Evolutionary conservation across 345 rosid species (phyloP).

Genomic region (thale cress (Arabidopsis thaliana)): DNA sequence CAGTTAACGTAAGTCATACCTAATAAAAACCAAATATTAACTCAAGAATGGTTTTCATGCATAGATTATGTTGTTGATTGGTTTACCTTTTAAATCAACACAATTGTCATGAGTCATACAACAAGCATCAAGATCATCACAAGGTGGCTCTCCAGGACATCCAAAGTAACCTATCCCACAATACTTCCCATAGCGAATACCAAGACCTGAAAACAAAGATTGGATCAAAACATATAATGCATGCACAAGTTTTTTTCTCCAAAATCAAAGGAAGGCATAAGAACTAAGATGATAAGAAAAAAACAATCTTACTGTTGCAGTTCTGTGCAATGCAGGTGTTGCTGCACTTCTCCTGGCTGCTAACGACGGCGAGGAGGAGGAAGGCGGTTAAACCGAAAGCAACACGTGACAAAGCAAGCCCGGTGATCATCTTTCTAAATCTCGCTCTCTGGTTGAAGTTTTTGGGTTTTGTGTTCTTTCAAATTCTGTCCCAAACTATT

Average conservation of each 20-base stretch:
- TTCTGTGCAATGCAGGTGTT: constrained; percentile 66
- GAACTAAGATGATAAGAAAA: neutral
- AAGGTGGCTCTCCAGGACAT: constrained; percentile 85
- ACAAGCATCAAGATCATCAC: constrained; percentile 88
- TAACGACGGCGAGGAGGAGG: constrained; percentile 48
- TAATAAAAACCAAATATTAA: constrained; percentile 27
- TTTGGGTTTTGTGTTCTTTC: neutral
- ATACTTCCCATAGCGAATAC: constrained; percentile 82
- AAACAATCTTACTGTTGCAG: constrained; percentile 61
- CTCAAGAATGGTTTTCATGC: neutral
- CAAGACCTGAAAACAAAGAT: constrained; percentile 16
- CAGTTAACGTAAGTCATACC: constrained; percentile 68
- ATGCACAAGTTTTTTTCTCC: neutral
- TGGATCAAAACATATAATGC: neutral
- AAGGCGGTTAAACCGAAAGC: constrained; percentile 42
- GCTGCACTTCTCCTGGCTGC: constrained; percentile 68
- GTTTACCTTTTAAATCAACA: constrained; percentile 68
- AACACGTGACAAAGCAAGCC: constrained; percentile 29
- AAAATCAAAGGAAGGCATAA: neutral
- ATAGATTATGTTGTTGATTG: neutral
- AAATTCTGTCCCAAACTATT: neutral
- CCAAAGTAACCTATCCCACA: constrained; percentile 93
- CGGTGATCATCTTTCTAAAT: constrained; percentile 18
- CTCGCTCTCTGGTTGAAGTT: constrained; percentile 11
- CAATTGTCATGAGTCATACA: constrained; percentile 89